Evolutionary conservation across 208 protist species (phyloP), one percentile per base, ranked within the genome.

Genomic region (Balamuthia mandrillaris): DNA sequence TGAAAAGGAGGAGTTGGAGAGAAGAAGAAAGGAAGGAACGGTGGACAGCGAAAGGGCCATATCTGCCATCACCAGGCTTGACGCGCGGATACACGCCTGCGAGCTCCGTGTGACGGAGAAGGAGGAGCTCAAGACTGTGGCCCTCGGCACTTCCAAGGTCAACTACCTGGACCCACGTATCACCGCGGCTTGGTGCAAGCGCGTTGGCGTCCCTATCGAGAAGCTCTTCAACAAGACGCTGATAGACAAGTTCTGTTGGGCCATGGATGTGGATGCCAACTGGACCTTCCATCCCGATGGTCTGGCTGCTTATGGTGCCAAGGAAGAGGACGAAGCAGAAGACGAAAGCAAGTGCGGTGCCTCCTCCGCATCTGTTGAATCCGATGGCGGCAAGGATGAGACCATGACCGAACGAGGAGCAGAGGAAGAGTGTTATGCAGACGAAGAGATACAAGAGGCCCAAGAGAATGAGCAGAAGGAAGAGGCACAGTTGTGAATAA

Each of bases 111-210:
- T 75, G 47, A 44, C 58, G 27, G 37, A 60, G 35, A 87, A 93
- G 88, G 86, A 93, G 52, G 93, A 96, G 18, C 77, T 89, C 44
- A 96, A 95, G 45, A 92, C 81, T 10, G 92, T 97, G 31, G 77
- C 96, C 9, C 89, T 99, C 0, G 94, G 96, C 52, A 99, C 98
- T 4, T 99, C 97, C 35, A 99, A 99, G 87, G 95, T 98, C 63
- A 99, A 99, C 92, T 99, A 99, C 90, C 96, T 99, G 44, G 98
- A 99, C 86, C 98, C 98, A 5, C 93, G 98, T 31, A 99, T 99
- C 79, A 94, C 97, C 21, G 95, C 97, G 77, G 96, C 97, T 5
- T 99, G 97, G 97, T 97, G 81, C 52, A 92, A 87, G 92, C 88
- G 84, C 35, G 88, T 94, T 56, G 85, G 82, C 24, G 58, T 99